These are phyloP conservation scores for Castanospermum australe DNA, from an alignment of 306 rosid species.

Conservation along the genomic window DNA sequence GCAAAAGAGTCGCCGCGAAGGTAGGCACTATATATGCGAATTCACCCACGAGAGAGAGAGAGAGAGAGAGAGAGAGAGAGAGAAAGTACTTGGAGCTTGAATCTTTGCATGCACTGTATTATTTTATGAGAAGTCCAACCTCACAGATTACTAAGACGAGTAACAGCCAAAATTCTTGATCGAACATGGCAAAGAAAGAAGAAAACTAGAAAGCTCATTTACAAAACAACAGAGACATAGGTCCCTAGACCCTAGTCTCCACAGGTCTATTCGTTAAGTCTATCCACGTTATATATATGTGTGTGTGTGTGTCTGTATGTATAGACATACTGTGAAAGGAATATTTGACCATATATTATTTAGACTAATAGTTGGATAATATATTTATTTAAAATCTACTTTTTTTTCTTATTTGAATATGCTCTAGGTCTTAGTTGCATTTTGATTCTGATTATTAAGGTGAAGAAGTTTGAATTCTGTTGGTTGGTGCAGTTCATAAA, in stretches of 20 bases:
- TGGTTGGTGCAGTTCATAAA: neutral
- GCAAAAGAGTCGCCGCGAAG: slow-evolving; percentile 59
- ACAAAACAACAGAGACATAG: neutral
- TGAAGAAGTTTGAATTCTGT: slow-evolving; percentile 6
- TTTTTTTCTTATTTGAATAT: slow-evolving; percentile 3
- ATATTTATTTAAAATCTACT: neutral
- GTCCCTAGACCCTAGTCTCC: neutral
- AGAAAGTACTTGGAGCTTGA: slow-evolving; percentile 12
- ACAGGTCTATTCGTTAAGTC: slow-evolving; percentile 4
- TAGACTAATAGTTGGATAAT: slow-evolving; percentile 1
- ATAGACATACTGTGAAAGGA: neutral
- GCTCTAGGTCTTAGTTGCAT: neutral
- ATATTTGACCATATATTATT: slow-evolving; percentile 22
- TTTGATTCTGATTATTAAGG: neutral
- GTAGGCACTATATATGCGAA: slow-evolving; percentile 43
- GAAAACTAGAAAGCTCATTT: neutral
- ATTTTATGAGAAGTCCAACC: slow-evolving; percentile 25
- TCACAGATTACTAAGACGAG: slow-evolving; percentile 27
- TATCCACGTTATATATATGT: neutral
- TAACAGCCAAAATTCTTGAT: slow-evolving; percentile 38
- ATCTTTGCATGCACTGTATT: slow-evolving; percentile 34
- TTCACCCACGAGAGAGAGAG: slow-evolving; percentile 22
- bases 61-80: neutral
- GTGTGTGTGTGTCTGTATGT: too few relatives aligned
- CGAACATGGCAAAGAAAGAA: slow-evolving; percentile 22